phyloP scores from a whole-genome alignment of 2,329 filamentous ascomycete genomes.

The Taxawa tesnikishii region DNA sequence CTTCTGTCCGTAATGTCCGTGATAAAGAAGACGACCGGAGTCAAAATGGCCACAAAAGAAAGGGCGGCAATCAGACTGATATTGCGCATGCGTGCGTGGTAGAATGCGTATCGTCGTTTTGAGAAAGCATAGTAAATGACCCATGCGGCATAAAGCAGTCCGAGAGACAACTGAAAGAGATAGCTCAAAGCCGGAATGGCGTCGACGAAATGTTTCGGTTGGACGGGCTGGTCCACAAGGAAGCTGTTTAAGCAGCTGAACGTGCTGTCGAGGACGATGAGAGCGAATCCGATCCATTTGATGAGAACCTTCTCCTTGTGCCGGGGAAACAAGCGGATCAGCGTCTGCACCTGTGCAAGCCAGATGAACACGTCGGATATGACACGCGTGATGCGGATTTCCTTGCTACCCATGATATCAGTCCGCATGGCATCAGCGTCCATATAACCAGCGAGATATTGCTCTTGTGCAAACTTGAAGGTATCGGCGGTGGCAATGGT shows the following conservation, averaged over 20 bases:
- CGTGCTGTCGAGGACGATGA: slow-evolving; percentile 80
- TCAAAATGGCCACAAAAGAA: slow-evolving; percentile 69
- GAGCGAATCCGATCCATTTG: slow-evolving; percentile 93
- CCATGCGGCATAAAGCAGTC: slow-evolving; percentile 82
- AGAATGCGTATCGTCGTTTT: slow-evolving; percentile 83
- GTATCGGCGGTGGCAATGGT: slow-evolving; percentile 91
- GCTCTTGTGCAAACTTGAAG: slow-evolving; percentile 67
- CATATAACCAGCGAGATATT: slow-evolving; percentile 69
- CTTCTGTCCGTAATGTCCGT: slow-evolving; percentile 77
- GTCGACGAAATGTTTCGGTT: slow-evolving; percentile 69
- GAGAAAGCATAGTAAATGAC: slow-evolving; percentile 89
- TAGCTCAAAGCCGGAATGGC: slow-evolving; percentile 87
- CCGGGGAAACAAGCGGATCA: slow-evolving; percentile 89
- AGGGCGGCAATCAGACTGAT: slow-evolving; percentile 70
- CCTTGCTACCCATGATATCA: slow-evolving; percentile 68
- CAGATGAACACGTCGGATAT: slow-evolving; percentile 95
- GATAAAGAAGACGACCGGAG: slow-evolving; percentile 87
- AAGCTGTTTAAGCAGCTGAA: slow-evolving; percentile 93
- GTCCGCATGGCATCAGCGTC: slow-evolving; percentile 65
- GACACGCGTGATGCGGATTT: slow-evolving; percentile 80
- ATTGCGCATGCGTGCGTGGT: slow-evolving; percentile 81
- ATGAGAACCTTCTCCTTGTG: slow-evolving; percentile 97
- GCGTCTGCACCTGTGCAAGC: slow-evolving; percentile 92
- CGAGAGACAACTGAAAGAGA: slow-evolving; percentile 76
- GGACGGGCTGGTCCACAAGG: slow-evolving; percentile 43